Conservation (phyloP, 2,329 filamentous ascomycete species). For the Fusarium sarcochroum region DNA sequence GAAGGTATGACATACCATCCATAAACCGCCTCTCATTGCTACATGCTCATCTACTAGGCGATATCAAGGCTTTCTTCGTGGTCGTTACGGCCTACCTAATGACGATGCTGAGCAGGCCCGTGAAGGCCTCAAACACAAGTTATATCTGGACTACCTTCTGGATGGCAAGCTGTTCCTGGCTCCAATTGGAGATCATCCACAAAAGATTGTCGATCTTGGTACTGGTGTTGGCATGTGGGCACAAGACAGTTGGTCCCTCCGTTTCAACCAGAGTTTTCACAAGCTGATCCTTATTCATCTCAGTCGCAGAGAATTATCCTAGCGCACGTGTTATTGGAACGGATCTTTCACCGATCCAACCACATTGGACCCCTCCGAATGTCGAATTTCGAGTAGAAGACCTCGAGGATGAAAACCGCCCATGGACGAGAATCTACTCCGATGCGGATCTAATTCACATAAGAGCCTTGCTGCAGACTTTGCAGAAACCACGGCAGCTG, state of each 20-base stretch:
- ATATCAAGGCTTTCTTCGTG: constrained; percentile 63
- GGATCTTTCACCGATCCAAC: constrained; percentile 62
- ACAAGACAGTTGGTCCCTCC: constrained; percentile 59
- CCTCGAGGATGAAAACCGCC: constrained; percentile 54
- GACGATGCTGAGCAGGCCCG: constrained; percentile 65
- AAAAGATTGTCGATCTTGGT: constrained; percentile 66
- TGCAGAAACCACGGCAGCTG: constrained; percentile 65
- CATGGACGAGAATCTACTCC: constrained; percentile 54
- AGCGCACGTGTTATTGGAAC: constrained; percentile 62
- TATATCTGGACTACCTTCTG: constrained; percentile 63
- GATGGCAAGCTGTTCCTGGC: constrained; percentile 59
- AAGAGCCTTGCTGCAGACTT: constrained; percentile 64
- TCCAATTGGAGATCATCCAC: constrained; percentile 60
- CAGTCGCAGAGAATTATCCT: constrained; percentile 62
- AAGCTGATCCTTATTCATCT: constrained; percentile 16
- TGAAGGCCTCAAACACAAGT: constrained; percentile 63
- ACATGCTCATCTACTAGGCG: constrained; percentile 53
- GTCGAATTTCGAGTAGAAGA: constrained; percentile 63
- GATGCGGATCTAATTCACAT: constrained; percentile 68
- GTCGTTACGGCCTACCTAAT: constrained; percentile 66
- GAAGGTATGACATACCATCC: constrained; percentile 49
- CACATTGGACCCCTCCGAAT: constrained; percentile 67
- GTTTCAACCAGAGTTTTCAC: neutral
- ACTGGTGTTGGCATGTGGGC: constrained; percentile 70
- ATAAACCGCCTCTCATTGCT: neutral